phyloP scores from a whole-genome alignment of 768 basidiomycete genomes.

The Phanerochaete carnosa region DNA sequence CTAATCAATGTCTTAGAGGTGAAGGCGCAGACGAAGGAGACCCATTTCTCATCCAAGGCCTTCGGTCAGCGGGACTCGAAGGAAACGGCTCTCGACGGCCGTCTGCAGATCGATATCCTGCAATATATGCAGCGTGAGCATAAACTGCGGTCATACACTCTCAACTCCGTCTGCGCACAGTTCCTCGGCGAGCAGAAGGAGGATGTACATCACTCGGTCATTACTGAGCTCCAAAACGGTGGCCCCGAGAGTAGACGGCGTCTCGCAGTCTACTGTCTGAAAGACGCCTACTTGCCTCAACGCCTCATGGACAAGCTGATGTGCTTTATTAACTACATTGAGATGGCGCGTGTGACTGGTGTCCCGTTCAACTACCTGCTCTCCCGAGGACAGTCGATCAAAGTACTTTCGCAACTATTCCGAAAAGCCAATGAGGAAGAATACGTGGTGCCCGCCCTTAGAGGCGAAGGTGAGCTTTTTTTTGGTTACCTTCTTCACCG shows the following conservation, averaged over 20 bases:
- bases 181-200: conserved; percentile 99
- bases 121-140: conserved; percentile 99
- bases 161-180: conserved; percentile 97
- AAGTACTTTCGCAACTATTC: conserved; percentile 94
- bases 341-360: conserved; percentile 99
- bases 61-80: conserved; percentile 97
- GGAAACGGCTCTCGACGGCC: conserved; percentile 85
- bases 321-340: conserved; percentile 98
- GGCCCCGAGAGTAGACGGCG: conserved; percentile 90
- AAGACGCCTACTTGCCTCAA: conserved; percentile 99
- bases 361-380: conserved; percentile 97
- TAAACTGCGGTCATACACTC: conserved; percentile 93
- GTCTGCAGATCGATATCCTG: conserved; percentile 91
- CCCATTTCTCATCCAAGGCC: conserved; percentile 97
- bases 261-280: conserved; percentile 95
- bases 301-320: conserved; percentile 95
- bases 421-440: conserved; percentile 90
- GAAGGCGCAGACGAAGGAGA: conserved; percentile 81
- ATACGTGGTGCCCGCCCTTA: conserved; percentile 84
- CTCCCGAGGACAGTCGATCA: conserved; percentile 95
- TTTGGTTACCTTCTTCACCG: neutral
- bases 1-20: conserved; percentile 41
- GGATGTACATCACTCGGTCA: conserved; percentile 97
- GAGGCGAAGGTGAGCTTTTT: conserved; percentile 66
- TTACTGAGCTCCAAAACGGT: conserved; percentile 96